phyloP scores from a whole-genome alignment of 148 eudicot genomes.

The Tetragonia tetragonoides region DNA sequence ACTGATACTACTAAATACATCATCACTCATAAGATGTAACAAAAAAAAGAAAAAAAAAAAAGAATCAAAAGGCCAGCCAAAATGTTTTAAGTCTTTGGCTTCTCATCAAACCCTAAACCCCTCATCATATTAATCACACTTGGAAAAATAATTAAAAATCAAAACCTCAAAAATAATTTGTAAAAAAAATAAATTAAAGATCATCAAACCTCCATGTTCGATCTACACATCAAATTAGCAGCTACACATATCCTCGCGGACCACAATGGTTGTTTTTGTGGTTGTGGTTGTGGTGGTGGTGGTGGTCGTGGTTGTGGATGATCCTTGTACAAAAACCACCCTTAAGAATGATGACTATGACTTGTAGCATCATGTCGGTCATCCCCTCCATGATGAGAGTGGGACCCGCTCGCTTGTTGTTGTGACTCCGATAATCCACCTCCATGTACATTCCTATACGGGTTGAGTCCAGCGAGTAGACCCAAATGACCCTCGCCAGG shows the following conservation, averaged over 20 bases:
- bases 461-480: slow-evolving; percentile 57
- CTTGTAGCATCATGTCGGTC: slow-evolving; percentile 53
- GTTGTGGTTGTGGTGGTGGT: background rate
- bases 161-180: slow-evolving; percentile 20
- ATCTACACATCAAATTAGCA: slow-evolving; percentile 31
- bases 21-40: slow-evolving; percentile 19
- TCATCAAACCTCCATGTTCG: slow-evolving; percentile 31
- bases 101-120: slow-evolving; percentile 35
- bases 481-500: slow-evolving; percentile 57
- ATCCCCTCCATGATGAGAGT: slow-evolving; percentile 50
- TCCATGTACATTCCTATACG: slow-evolving; percentile 31
- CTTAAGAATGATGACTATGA: slow-evolving; percentile 55
- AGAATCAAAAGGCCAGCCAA: slow-evolving; percentile 16
- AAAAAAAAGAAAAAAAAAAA: background rate
- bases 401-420: slow-evolving; percentile 53
- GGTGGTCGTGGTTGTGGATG: background rate
- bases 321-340: background rate
- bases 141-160: slow-evolving; percentile 15
- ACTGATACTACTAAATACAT: background rate
- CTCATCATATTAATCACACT: slow-evolving; percentile 33
- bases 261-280: background rate
- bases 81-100: slow-evolving; percentile 19
- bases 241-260: slow-evolving; percentile 23
- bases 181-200: background rate
- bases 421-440: slow-evolving; percentile 55